A percentile compares a stretch with the other conserved stretches of the same genome.
phyloP scores from a whole-genome alignment of 495 filamentous ascomycete genomes.

The Hyaloscypha variabilis region DNA sequence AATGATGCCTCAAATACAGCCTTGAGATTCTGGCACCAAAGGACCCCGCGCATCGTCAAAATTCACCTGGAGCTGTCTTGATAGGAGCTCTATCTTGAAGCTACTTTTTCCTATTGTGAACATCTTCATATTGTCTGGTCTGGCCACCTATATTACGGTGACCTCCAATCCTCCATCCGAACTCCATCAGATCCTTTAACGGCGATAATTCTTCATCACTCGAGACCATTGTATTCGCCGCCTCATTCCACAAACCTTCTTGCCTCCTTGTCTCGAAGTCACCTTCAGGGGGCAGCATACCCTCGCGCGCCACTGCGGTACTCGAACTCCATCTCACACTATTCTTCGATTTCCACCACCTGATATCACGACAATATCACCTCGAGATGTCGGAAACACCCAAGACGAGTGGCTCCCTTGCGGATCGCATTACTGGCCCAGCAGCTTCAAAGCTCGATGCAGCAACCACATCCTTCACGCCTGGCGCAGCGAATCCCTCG shows the following conservation, averaged over 20 bases:
- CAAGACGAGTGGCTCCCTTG: constrained; percentile 51
- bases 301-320: background rate
- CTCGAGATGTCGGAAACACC: constrained; percentile 24
- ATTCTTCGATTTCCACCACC: background rate
- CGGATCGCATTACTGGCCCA: constrained; percentile 60
- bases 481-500: constrained; percentile 1
- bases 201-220: too few relatives aligned
- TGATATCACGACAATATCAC: background rate
- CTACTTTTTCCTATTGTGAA: background rate
- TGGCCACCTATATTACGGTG: background rate
- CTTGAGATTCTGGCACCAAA: background rate
- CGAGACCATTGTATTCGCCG: background rate
- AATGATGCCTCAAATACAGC: background rate
- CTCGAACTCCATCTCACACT: background rate
- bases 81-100: background rate
- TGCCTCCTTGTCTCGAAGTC: background rate
- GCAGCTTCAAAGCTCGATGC: constrained; percentile 40
- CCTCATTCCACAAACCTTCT: background rate
- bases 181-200: background rate
- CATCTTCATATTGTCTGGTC: constrained; percentile 2
- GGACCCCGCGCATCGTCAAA: constrained; percentile 3
- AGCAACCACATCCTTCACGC: constrained; percentile 22
- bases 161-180: background rate
- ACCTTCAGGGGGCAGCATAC: background rate
- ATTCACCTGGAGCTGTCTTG: background rate